Evolutionary conservation across 768 basidiomycete species (phyloP).

Genomic region (Lactarius tabidus): DNA sequence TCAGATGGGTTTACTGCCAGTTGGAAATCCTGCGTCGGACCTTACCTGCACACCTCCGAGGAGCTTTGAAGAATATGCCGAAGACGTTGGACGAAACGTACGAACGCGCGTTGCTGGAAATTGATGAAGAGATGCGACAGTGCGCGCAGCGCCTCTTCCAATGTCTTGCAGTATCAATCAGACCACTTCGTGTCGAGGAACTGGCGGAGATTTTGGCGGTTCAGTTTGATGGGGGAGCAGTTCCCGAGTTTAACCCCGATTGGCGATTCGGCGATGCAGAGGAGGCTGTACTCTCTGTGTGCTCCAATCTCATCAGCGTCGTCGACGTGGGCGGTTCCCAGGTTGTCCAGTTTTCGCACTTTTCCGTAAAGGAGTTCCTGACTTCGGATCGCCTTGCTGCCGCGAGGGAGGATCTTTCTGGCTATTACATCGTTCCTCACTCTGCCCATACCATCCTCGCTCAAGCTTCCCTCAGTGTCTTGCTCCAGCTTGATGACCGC

Average conservation of each 20-base stretch:
- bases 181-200: constrained; percentile 3
- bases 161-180: neutral
- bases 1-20: constrained; percentile 10
- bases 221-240: neutral
- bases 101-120: neutral
- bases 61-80: neutral
- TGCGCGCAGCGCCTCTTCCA: constrained; percentile 10
- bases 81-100: constrained; percentile 7
- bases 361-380: constrained; percentile 13
- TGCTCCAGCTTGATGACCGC: neutral
- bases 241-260: neutral
- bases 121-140: neutral
- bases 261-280: constrained; percentile 7
- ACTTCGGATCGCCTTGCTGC: neutral
- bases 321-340: neutral
- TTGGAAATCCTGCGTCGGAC: neutral
- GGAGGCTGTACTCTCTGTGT: neutral
- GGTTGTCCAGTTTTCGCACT: constrained; percentile 11
- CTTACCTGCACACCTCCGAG: neutral
- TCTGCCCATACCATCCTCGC: constrained; percentile 2
- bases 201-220: constrained; percentile 9
- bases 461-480: neutral
- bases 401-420: neutral
- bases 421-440: neutral
- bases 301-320: constrained; percentile 5